Base-by-base conservation (phyloP, 1,284 basidiomycete species). In the Agroathelia rolfsii region DNA sequence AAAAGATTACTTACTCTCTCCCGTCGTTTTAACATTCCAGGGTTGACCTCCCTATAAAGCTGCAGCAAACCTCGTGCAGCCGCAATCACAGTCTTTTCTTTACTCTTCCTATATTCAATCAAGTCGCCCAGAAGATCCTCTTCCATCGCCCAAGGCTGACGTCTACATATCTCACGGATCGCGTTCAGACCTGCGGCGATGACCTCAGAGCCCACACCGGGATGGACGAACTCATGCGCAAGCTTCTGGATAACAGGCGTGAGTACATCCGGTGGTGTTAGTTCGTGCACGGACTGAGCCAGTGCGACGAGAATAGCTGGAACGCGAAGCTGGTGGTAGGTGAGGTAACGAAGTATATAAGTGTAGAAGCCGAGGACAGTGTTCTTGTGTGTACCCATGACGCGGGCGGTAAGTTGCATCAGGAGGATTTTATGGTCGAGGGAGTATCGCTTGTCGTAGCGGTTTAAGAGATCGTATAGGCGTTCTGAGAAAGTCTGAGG, bases 71-170 rank as follows among this genome's bases (percentile, higher is more conserved):
- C 87, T 23, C 95, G 67, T 1, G 89, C 78, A 19, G 88, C 93
- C 8, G 88, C 77, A 8, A 82, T 81, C 14, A 97, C 92, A 4
- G 85, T 76, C 62, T 98, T 98, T 57, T 97, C 94, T 45, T 83
- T 79, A 45, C 87, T 93, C 65, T 93, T 96, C 49, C 82, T 70
- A 58, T 99, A 99, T 55, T 90, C 89, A 30, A 98, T 72, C 40
- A 99, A 56, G 59, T 99, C 95, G 1, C 83, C 79, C 3, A 99
- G 65, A 15, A 98, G 59, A 49, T 95, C 92, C 48, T 92, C 86
- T 40, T 88, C 85, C 84, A 98, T 97, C 34, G 84, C 80, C 89
- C 90, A 94, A 4, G 94, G 90, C 53, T 99, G 95, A 20, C 94
- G 60, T 24, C 83, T 61, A 52, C 89, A 96, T 16, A 98, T 79